phyloP scores from a whole-genome alignment of 2,329 filamentous ascomycete species.

The Fusarium tricinctum region DNA sequence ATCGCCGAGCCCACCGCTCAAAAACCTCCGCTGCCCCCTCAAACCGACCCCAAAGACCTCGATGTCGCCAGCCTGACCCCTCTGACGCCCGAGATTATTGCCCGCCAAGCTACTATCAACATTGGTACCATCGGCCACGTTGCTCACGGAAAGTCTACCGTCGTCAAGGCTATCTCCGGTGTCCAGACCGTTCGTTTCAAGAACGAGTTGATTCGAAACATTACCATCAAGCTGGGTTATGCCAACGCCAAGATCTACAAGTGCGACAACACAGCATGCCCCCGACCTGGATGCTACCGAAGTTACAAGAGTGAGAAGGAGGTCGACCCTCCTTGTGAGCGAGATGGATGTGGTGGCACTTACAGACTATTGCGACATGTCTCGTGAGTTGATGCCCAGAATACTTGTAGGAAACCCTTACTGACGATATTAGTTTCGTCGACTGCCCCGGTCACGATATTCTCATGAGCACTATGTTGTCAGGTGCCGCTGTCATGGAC shows the following conservation, averaged over 20 bases:
- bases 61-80: constrained; percentile 85
- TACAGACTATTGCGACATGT: constrained; percentile 93
- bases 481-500: constrained; percentile 99
- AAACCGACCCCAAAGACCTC: constrained; percentile 92
- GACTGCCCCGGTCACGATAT: constrained; percentile 99
- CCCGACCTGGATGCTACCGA: constrained; percentile 93
- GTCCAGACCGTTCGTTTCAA: constrained; percentile 99
- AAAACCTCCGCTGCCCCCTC: constrained; percentile 76
- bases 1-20: constrained; percentile 69
- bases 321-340: constrained; percentile 94
- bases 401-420: constrained; percentile 9
- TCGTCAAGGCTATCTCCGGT: constrained; percentile 98
- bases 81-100: constrained; percentile 95
- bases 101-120: constrained; percentile 97
- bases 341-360: constrained; percentile 88
- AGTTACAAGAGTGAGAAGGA: constrained; percentile 99
- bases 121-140: constrained; percentile 99
- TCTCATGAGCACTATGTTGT: constrained; percentile 99
- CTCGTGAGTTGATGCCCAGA: constrained; percentile 73
- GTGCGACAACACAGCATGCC: constrained; percentile 92
- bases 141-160: constrained; percentile 98
- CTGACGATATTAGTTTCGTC: constrained; percentile 77
- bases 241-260: constrained; percentile 99
- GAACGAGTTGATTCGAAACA: constrained; percentile 99
- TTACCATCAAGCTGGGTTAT: constrained; percentile 99